Base-by-base conservation (phyloP, 768 basidiomycete genomes). In the Favolaschia claudopus region DNA sequence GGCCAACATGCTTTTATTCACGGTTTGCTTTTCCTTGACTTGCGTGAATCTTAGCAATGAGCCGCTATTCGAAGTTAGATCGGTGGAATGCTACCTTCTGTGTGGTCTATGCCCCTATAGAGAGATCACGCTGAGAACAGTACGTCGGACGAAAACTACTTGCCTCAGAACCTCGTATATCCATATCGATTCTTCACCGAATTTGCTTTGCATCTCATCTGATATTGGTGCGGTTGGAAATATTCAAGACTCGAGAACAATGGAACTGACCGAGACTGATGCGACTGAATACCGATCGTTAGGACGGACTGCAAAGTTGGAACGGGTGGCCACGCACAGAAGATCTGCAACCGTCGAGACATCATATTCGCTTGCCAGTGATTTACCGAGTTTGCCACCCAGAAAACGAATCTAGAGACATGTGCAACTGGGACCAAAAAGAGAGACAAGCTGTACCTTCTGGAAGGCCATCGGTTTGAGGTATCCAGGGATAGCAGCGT, bases 1-100 rank as follows among this genome's bases (percentile, higher is more conserved):
- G 0, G 95, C 93, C 50, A 95, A 77, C 96, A 99, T 99, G 67
- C 92, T 94, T 77, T 97, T 98, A 61, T 85, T 89, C 28, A 91
- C 75, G 0, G 81, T 77, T 15, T 88, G 81, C 72, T 93, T 93
- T 69, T 93, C 92, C 68, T 93, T 95, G 32, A 98, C 96, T 96
- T n/a, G n/a, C n/a, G n/a, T n/a, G n/a, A n/a, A n/a, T n/a, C n/a
- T n/a, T n/a, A n/a, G n/a, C n/a, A n/a, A n/a, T n/a, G n/a, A n/a
- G n/a, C n/a, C n/a, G n/a, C n/a, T n/a, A n/a, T n/a, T n/a, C n/a
- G n/a, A n/a, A n/a, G n/a, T n/a, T n/a, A n/a, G n/a, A n/a, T n/a
- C n/a, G n/a, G n/a, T n/a, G n/a, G n/a, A n/a, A n/a, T n/a, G n/a
- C n/a, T 34, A 61, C 60, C 60, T 47, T 56, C 54, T 17, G 32